These are phyloP conservation scores for Cutaneotrichosporon cutaneum DNA, from an alignment of 1,284 basidiomycete genomes.

Conservation along the genomic window DNA sequence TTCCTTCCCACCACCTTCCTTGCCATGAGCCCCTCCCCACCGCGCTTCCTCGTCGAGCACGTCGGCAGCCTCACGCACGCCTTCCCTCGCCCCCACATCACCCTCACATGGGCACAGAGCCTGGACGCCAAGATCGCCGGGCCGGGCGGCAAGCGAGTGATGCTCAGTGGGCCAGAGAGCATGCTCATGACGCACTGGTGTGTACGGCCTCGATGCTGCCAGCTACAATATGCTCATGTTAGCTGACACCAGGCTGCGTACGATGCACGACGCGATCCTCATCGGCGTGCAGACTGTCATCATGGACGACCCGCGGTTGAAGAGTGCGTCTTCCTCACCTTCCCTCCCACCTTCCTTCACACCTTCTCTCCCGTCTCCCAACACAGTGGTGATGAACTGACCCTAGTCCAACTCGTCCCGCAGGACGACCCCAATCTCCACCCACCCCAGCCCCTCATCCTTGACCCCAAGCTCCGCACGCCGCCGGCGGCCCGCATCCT, in stretches of 20 bases:
- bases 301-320: constrained; percentile 90
- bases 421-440: constrained; percentile 23
- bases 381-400: not conserved
- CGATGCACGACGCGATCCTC: constrained; percentile 88
- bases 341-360: too few relatives aligned
- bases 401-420: constrained; percentile 41
- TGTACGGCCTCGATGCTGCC: constrained; percentile 20
- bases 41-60: constrained; percentile 17
- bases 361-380: too few relatives aligned
- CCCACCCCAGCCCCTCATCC: constrained; percentile 74
- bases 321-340: constrained; percentile 71
- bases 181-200: constrained; percentile 94
- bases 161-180: constrained; percentile 80
- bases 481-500: constrained; percentile 70
- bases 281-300: constrained; percentile 86
- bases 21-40: constrained; percentile 5
- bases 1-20: not conserved
- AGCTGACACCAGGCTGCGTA: constrained; percentile 64
- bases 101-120: constrained; percentile 93
- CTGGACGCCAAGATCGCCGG: constrained; percentile 92
- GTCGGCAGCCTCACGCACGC: constrained; percentile 16
- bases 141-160: constrained; percentile 67
- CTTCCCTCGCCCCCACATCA: constrained; percentile 55
- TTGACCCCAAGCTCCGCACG: constrained; percentile 74
- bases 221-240: too few relatives aligned